Conservation (phyloP, 768 basidiomycete species). For the Leucosporidium creatinivorum region DNA sequence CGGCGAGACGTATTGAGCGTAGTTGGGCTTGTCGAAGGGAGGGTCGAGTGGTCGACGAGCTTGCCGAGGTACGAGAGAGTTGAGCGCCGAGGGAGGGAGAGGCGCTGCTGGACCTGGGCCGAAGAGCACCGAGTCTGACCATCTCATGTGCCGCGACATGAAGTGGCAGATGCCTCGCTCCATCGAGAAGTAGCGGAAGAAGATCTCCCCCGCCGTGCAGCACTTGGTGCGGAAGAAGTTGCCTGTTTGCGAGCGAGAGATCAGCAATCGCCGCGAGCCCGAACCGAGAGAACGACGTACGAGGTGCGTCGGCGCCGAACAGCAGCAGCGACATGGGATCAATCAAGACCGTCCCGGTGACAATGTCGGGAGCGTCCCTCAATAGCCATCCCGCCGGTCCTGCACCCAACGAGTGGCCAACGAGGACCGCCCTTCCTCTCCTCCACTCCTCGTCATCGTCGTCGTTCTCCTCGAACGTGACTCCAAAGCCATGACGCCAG, state of each 20-base stretch:
- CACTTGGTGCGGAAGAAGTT: constrained; percentile 28
- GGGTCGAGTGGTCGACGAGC: constrained; percentile 10
- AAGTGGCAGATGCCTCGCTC: constrained; percentile 31
- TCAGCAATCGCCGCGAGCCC: too few species aligned
- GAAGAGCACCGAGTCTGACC: constrained; percentile 24
- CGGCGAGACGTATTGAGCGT: constrained; percentile 13
- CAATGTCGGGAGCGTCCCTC: constrained; percentile 26
- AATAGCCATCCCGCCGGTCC: constrained; percentile 21
- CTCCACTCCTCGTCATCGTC: constrained; percentile 24
- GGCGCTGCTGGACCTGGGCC: background rate
- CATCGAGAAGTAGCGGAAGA: constrained; percentile 31
- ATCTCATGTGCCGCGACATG: constrained; percentile 22
- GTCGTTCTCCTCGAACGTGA: constrained; percentile 18
- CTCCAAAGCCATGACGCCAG: constrained; percentile 28
- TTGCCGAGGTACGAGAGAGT: constrained; percentile 5
- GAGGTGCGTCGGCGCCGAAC: constrained; percentile 13
- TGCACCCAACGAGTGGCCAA: constrained; percentile 19
- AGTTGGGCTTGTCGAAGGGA: constrained; percentile 17
- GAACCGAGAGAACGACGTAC: background rate
- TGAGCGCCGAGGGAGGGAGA: constrained; percentile 11
- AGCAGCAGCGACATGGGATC: constrained; percentile 29
- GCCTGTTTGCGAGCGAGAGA: too few species aligned
- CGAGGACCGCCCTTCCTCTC: constrained; percentile 20
- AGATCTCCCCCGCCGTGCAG: constrained; percentile 20
- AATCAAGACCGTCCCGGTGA: constrained; percentile 24